Evolutionary conservation across 164 flowering plant species (phyloP).

Genomic region (Warburgia ugandensis): DNA sequence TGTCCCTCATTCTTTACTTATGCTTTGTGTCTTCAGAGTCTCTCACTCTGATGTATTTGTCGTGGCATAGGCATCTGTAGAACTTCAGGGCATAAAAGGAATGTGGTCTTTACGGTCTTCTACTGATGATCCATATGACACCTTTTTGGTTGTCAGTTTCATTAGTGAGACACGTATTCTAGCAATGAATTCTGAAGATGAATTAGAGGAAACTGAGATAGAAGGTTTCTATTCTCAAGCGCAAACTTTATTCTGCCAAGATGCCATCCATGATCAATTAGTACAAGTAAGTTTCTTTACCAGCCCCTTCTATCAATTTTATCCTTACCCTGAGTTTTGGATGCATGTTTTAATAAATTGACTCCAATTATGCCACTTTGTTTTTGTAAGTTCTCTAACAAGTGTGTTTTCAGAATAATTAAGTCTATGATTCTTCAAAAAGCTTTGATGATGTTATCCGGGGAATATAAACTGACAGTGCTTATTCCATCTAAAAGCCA

Average conservation of each 20-base stretch:
- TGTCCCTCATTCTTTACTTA: background rate
- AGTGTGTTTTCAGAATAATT: too few relatives aligned
- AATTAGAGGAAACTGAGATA: slow-evolving; percentile 94
- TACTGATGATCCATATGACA: slow-evolving; percentile 84
- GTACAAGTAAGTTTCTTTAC: slow-evolving; percentile 48
- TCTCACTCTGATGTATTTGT: background rate
- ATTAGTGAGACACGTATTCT: slow-evolving; percentile 89
- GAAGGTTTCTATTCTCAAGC: slow-evolving; percentile 86
- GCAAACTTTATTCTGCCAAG: slow-evolving; percentile 89
- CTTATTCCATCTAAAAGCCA: too few relatives aligned
- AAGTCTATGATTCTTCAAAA: too few relatives aligned
- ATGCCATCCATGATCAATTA: slow-evolving; percentile 84
- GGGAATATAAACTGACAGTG: too few relatives aligned
- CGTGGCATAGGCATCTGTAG: slow-evolving; percentile 78
- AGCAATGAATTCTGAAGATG: slow-evolving; percentile 96
- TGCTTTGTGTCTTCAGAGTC: background rate
- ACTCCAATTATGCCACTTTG: too few relatives aligned
- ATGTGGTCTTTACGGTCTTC: slow-evolving; percentile 97
- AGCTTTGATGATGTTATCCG: too few relatives aligned
- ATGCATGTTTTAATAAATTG: background rate
- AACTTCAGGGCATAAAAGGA: slow-evolving; percentile 98
- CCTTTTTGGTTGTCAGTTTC: slow-evolving; percentile 94
- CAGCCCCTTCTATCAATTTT: background rate
- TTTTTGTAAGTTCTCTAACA: too few relatives aligned
- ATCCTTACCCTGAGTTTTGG: background rate